phyloP scores from a whole-genome alignment of 2,329 filamentous ascomycete genomes.

The Diaporthe destruens region DNA sequence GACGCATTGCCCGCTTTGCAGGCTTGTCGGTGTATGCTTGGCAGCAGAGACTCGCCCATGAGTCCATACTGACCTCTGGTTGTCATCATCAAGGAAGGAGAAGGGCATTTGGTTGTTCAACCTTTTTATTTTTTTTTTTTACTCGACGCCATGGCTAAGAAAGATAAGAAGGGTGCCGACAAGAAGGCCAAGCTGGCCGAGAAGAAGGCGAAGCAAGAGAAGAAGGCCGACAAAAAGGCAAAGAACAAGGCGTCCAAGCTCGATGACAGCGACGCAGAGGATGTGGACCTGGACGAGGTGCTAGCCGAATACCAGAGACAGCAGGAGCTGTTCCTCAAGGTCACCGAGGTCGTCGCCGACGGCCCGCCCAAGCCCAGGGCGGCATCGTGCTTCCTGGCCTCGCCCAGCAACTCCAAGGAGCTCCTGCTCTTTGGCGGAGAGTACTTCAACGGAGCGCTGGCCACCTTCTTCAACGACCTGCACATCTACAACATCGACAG shows the following conservation, averaged over 20 bases:
- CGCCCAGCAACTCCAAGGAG: slow-evolving; percentile 87
- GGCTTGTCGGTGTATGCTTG: slow-evolving; percentile 4
- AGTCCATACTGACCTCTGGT: neutral
- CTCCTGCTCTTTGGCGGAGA: slow-evolving; percentile 94
- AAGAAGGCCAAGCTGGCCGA: slow-evolving; percentile 67
- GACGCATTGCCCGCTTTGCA: slow-evolving; percentile 24
- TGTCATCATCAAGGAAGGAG: neutral
- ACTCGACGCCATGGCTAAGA: slow-evolving; percentile 57
- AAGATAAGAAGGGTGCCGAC: slow-evolving; percentile 56
- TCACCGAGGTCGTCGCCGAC: slow-evolving; percentile 82
- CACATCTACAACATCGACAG: slow-evolving; percentile 81
- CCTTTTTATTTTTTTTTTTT: no score
- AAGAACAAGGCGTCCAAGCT: slow-evolving; percentile 77
- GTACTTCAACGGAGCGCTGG: slow-evolving; percentile 92
- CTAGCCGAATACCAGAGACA: slow-evolving; percentile 92
- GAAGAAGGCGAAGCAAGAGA: slow-evolving; percentile 84
- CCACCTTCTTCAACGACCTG: slow-evolving; percentile 77
- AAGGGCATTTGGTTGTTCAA: neutral
- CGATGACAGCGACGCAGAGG: slow-evolving; percentile 89
- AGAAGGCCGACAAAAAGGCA: slow-evolving; percentile 88
- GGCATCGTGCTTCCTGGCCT: slow-evolving; percentile 85
- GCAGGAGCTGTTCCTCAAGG: slow-evolving; percentile 93
- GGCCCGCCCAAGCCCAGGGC: slow-evolving; percentile 82
- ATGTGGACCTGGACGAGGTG: slow-evolving; percentile 92
- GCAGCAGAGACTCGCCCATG: slow-evolving; percentile 1